A percentile compares a stretch with the other conserved stretches of the same genome.
Evolutionary conservation across 176 grass and related monocot genomes (phyloP).

Genomic region (Metroxylon sagu): DNA sequence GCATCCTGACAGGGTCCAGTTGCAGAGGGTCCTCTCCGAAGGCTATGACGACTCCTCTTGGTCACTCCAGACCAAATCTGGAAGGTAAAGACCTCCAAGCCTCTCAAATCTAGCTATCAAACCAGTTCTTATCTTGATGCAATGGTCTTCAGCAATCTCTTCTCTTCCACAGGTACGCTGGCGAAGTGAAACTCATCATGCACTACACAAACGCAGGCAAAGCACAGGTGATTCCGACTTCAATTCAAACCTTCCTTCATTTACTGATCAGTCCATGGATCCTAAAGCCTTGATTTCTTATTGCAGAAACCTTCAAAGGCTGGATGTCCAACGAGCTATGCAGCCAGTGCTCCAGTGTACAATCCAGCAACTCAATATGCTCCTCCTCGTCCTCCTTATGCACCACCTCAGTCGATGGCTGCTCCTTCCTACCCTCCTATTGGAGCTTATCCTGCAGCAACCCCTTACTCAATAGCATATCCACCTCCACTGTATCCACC

Average conservation of each 20-base stretch:
- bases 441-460: neutral
- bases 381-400: neutral
- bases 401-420: neutral
- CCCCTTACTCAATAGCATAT: neutral
- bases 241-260: neutral
- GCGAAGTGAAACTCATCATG: conserved; percentile 13
- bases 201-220: neutral
- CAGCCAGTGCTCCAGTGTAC: neutral
- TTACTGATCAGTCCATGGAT: neutral
- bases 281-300: neutral
- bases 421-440: neutral
- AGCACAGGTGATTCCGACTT: neutral
- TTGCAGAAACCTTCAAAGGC: conserved; percentile 5
- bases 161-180: neutral
- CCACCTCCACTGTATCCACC: neutral
- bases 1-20: neutral
- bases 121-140: neutral
- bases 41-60: conserved; percentile 10
- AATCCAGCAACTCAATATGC: neutral
- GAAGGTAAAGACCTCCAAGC: neutral
- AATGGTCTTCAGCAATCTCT: neutral
- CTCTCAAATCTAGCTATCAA: neutral
- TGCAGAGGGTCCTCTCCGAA: conserved; percentile 1
- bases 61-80: neutral
- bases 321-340: neutral